These are phyloP conservation scores for Leishmania lainsoni DNA, from an alignment of 208 protist species.

Conservation along the genomic window DNA sequence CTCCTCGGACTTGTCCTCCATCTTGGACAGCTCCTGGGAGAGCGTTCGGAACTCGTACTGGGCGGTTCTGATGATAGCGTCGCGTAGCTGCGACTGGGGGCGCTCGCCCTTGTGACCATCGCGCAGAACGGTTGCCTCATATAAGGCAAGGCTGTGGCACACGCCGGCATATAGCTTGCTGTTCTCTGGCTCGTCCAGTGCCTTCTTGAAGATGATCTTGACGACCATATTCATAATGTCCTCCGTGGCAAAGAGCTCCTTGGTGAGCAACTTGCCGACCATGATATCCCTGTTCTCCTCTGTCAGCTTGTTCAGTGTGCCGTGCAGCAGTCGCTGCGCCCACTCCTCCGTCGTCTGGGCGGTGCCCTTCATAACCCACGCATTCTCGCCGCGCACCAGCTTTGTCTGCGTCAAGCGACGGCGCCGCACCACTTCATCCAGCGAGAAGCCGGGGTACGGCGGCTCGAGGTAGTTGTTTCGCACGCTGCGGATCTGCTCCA, in stretches of 20 bases:
- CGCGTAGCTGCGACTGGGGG: slow-evolving; percentile 71
- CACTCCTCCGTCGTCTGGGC: slow-evolving; percentile 82
- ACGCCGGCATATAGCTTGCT: slow-evolving; percentile 78
- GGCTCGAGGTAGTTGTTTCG: slow-evolving; percentile 69
- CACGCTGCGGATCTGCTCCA: slow-evolving; percentile 84
- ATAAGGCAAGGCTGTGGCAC: slow-evolving; percentile 80
- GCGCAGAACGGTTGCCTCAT: slow-evolving; percentile 59
- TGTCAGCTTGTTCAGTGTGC: slow-evolving; percentile 87
- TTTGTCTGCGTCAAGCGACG: slow-evolving; percentile 61
- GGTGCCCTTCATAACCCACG: slow-evolving; percentile 71
- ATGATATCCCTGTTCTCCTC: slow-evolving; percentile 72
- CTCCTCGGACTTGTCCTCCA: slow-evolving; percentile 55
- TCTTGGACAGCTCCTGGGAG: slow-evolving; percentile 21
- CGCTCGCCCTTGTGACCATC: slow-evolving; percentile 23
- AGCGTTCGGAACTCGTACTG: slow-evolving; percentile 68
- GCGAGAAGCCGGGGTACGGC: slow-evolving; percentile 86
- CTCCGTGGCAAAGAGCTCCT: slow-evolving; percentile 63
- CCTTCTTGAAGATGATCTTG: slow-evolving; percentile 81
- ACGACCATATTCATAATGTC: slow-evolving; percentile 69
- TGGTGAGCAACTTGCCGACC: slow-evolving; percentile 59
- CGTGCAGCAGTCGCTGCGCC: slow-evolving; percentile 75
- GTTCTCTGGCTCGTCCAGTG: slow-evolving; percentile 85
- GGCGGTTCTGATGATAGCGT: slow-evolving; percentile 60
- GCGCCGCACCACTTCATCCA: slow-evolving; percentile 80
- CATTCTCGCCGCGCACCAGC: slow-evolving; percentile 82